phyloP scores from a whole-genome alignment of 2,329 filamentous ascomycete species.

The Zymoseptoria passerinii region DNA sequence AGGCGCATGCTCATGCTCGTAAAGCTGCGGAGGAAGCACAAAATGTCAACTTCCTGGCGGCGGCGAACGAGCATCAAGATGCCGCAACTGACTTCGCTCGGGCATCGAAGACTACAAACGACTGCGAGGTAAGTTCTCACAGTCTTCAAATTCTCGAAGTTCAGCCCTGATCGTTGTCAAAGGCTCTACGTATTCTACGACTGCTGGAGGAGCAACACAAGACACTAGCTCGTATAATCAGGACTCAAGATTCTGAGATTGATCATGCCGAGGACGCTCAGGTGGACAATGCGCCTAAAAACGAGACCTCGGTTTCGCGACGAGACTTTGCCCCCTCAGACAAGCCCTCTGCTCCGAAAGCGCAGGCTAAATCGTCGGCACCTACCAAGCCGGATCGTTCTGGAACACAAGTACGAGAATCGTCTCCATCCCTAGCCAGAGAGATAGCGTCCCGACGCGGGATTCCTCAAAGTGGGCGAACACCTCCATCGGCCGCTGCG shows the following conservation, averaged over 20 bases:
- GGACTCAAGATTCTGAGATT: slow-evolving; percentile 45
- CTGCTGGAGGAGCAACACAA: slow-evolving; percentile 84
- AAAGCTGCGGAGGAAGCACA: slow-evolving; percentile 68
- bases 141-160: background rate
- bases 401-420: slow-evolving; percentile 23
- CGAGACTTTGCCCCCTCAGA: slow-evolving; percentile 27
- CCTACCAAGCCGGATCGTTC: slow-evolving; percentile 17
- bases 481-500: slow-evolving; percentile 20
- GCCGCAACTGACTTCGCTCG: slow-evolving; percentile 84
- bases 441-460: slow-evolving; percentile 33
- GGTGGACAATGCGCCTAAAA: background rate
- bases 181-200: slow-evolving; percentile 75
- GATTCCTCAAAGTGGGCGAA: slow-evolving; percentile 24
- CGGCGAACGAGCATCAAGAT: slow-evolving; percentile 77
- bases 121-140: slow-evolving; percentile 42
- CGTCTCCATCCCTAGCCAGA: slow-evolving; percentile 30
- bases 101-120: slow-evolving; percentile 64
- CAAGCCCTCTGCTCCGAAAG: slow-evolving; percentile 3
- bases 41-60: slow-evolving; percentile 64
- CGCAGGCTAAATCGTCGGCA: slow-evolving; percentile 16
- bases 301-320: slow-evolving; percentile 36
- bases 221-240: slow-evolving; percentile 72
- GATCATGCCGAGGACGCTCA: background rate
- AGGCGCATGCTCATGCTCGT: slow-evolving; percentile 84
- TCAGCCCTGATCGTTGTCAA: slow-evolving; percentile 27